phyloP scores from a whole-genome alignment of 225 moss, liverwort and hornwort species.

The Straminergon stramineum region DNA sequence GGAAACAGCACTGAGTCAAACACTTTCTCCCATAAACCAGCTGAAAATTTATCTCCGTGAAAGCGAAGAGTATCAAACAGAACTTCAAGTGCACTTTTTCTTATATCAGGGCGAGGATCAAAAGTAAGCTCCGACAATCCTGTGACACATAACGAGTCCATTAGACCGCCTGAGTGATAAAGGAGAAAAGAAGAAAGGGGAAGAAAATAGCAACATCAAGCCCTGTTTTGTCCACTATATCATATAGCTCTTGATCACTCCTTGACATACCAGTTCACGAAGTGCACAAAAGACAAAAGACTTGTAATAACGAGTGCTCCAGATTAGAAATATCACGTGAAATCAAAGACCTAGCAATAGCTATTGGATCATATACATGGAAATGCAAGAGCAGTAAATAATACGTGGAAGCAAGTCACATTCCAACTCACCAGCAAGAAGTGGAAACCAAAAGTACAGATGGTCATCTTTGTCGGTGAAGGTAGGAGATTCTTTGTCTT shows the following conservation, averaged over 20 bases:
- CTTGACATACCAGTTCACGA: neutral
- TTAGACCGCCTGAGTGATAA: neutral
- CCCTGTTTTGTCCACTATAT: neutral
- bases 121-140: constrained; percentile 98
- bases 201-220: neutral
- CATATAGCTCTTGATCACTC: neutral
- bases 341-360: neutral
- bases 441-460: constrained; percentile 99
- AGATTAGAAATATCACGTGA: neutral
- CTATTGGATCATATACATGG: neutral
- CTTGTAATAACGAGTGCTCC: neutral
- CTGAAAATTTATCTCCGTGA: constrained; percentile 98
- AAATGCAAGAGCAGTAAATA: neutral
- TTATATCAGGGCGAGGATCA: constrained; percentile 96
- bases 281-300: neutral
- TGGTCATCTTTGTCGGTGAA: constrained; percentile 99
- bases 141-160: constrained; percentile 17
- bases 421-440: constrained; percentile 82
- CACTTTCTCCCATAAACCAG: constrained; percentile 97
- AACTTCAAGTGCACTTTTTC: constrained; percentile 97
- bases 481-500: constrained; percentile 56
- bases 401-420: neutral
- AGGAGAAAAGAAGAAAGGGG: neutral
- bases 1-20: constrained; percentile 98
- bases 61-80: constrained; percentile 94